Evolutionary conservation across 1,139 yeast species (phyloP).

Genomic region (Debaryomyces coudertii): DNA sequence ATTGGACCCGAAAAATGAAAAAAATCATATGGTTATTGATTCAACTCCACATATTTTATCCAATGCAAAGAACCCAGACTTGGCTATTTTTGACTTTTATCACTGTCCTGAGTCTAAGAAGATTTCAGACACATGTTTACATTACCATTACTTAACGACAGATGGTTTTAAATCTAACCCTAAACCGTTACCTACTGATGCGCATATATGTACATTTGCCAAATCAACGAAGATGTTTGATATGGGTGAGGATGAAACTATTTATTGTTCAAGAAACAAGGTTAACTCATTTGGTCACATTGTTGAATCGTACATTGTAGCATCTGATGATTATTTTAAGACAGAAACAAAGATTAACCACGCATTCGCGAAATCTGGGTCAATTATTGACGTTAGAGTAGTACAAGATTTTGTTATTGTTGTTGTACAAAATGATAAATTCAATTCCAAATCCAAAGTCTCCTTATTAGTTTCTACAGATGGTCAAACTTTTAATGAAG

Average conservation of each 20-base stretch:
- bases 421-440: conserved; percentile 53
- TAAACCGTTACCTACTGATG: conserved; percentile 34
- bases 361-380: conserved; percentile 35
- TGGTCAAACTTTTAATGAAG: conserved; percentile 51
- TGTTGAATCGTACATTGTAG: conserved; percentile 42
- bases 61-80: conserved; percentile 45
- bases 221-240: conserved; percentile 44
- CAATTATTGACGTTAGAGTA: conserved; percentile 50
- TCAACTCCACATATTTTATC: conserved; percentile 29
- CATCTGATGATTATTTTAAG: conserved; percentile 60
- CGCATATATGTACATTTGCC: conserved; percentile 54
- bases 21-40: conserved; percentile 13
- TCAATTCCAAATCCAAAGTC: conserved; percentile 42
- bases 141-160: conserved; percentile 48
- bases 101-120: conserved; percentile 36
- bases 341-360: conserved; percentile 28
- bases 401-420: conserved; percentile 57
- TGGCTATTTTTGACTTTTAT: conserved; percentile 40
- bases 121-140: conserved; percentile 33
- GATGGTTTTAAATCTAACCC: conserved; percentile 56
- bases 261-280: conserved; percentile 53
- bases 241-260: conserved; percentile 42
- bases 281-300: conserved; percentile 49
- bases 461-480: conserved; percentile 62
- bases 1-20: conserved; percentile 15